Percentiles rank a stretch among this genome's conserved stretches.
Evolutionary conservation across 345 rosid species (phyloP).

Genomic region (Aethionema arabicum): DNA sequence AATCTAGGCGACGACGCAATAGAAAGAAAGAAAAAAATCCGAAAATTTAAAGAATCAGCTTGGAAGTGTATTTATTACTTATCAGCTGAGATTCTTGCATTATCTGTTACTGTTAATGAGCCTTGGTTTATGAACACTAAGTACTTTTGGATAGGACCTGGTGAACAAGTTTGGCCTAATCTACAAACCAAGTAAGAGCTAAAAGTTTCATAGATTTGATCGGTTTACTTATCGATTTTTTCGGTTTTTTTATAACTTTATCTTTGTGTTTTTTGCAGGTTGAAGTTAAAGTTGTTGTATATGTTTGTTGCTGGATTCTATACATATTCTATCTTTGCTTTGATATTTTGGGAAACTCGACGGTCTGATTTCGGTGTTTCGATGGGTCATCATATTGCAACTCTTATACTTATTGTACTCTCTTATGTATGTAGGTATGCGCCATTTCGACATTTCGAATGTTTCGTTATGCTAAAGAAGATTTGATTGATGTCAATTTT

Average conservation of each 20-base stretch:
- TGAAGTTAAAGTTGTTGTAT: constrained; percentile 69
- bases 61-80: constrained; percentile 87
- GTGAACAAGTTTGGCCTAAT: constrained; percentile 79
- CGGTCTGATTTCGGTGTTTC: constrained; percentile 68
- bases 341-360: constrained; percentile 86
- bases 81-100: constrained; percentile 66
- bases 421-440: constrained; percentile 71
- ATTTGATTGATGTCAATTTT: background rate
- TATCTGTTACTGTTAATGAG: constrained; percentile 60
- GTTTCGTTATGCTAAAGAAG: background rate
- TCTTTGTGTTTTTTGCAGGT: constrained; percentile 39
- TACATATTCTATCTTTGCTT: constrained; percentile 68
- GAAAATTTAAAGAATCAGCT: constrained; percentile 85
- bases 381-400: constrained; percentile 71
- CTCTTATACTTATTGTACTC: constrained; percentile 50
- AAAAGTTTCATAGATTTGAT: constrained; percentile 15
- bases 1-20: constrained; percentile 34
- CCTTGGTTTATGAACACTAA: constrained; percentile 82
- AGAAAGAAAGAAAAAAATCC: constrained; percentile 54
- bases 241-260: background rate
- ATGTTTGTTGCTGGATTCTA: constrained; percentile 82
- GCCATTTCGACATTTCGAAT: constrained; percentile 2
- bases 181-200: constrained; percentile 78
- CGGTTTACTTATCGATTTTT: constrained; percentile 3
- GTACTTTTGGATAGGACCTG: constrained; percentile 85